Evolutionary conservation across 129 eudicot species (phyloP), one percentile per base, ranked within the genome.

Genomic region (Gnaphalium uliginosum): DNA sequence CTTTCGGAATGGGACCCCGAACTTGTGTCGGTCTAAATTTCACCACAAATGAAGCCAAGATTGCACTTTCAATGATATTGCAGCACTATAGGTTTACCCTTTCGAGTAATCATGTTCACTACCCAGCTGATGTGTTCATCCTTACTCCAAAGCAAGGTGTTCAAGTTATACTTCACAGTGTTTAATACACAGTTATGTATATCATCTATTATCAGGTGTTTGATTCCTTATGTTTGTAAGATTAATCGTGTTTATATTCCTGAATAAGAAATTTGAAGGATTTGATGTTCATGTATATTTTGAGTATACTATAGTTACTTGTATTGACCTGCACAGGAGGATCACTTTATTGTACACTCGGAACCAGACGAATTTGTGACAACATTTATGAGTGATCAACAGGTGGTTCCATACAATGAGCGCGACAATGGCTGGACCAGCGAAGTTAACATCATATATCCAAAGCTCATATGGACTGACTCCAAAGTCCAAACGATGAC

Each of bases 1-100:
- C 96, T 2, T 90, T 85, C 21, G 87, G 89, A 37, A 76, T 74
- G 69, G 92, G 92, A 29, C 89, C 89, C 3, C 60, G 89, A 8
- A 77, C 78, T 8, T 82, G 92, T 48, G 83, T 82, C 4, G 87
- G 87, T 1, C 60, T 77, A 50, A 89, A 84, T 54, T 89, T 89
- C 30, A 85, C 94, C 17, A 80, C 61, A 0, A 84, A 71, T 8
- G 90, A 88, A 75, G 86, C 79, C 0, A 88, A 88, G 77, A 79
- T 88, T 6, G 85, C 73, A 29, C 82, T 86, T 23, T 76, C 95
- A 2, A 81, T 89, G 87, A 86, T 89, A 24, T 60, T 89, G 70
- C 89, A 86, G 57, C 90, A 72, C 11, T 89, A 75, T 43, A 84
- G 74, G 78, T 88, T 86, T 61, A 79, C 82, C 0, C 78, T 84